phyloP scores from a whole-genome alignment of 2,329 filamentous ascomycete species.

The Chaetomium sp. region DNA sequence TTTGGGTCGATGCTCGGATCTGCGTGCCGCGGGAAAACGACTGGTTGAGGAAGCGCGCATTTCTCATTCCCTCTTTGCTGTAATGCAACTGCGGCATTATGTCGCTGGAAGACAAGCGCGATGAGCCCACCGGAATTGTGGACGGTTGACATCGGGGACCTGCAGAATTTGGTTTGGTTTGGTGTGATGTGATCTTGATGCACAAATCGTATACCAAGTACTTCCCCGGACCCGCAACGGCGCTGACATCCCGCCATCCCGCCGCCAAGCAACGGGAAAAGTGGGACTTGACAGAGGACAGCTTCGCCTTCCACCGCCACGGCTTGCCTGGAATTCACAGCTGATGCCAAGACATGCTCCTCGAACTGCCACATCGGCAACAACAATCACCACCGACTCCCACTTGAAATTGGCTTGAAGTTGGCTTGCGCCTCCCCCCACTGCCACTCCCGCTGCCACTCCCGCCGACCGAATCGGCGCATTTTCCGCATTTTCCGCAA shows the following conservation, averaged over 20 bases:
- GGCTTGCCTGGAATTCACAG: neutral
- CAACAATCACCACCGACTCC: neutral
- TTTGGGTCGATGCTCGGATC: neutral
- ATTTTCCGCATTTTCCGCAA: neutral
- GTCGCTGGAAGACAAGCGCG: neutral
- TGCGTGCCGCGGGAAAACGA: neutral
- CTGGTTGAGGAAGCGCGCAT: conserved; percentile 13
- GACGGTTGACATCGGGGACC: neutral
- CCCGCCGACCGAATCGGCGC: conserved; percentile 2
- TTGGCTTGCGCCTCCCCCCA: conserved; percentile 2
- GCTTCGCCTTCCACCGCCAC: conserved; percentile 8
- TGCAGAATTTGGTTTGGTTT: neutral
- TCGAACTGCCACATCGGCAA: conserved; percentile 14
- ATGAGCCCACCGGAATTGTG: neutral
- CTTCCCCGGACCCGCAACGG: neutral
- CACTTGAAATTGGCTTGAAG: neutral
- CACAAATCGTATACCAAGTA: neutral
- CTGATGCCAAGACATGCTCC: neutral
- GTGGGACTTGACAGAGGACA: conserved; percentile 12
- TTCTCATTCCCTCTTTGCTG: neutral
- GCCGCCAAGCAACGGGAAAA: conserved; percentile 22
- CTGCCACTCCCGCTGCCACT: neutral
- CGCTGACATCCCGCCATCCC: neutral
- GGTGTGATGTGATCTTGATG: neutral
- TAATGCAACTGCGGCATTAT: neutral